Evolutionary conservation across 345 rosid species (phyloP).

Genomic region (Moricandia moricandioides): DNA sequence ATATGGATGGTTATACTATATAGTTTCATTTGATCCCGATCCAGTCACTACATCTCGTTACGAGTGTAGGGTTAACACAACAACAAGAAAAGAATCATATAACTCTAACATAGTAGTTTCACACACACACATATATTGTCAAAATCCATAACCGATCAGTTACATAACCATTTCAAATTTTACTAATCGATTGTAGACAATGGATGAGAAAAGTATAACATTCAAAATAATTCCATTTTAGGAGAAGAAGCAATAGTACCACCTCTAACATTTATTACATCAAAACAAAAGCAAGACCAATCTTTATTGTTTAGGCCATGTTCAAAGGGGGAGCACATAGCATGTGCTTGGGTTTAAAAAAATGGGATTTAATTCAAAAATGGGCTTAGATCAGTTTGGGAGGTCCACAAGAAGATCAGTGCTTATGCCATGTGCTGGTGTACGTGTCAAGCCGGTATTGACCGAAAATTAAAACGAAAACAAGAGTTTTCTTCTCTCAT

Average conservation of each 20-base stretch:
- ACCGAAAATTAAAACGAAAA: too few species aligned
- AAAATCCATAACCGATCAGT: neutral
- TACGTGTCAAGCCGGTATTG: too few species aligned
- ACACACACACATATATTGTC: neutral
- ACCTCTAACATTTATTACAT: slow-evolving; percentile 27
- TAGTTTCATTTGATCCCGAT: neutral
- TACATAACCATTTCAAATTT: neutral
- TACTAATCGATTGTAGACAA: neutral
- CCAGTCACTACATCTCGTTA: neutral
- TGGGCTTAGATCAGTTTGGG: too few species aligned
- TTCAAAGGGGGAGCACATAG: too few species aligned
- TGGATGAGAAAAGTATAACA: neutral
- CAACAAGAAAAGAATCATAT: neutral
- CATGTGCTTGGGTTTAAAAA: too few species aligned
- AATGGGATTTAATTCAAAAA: too few species aligned
- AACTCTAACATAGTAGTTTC: neutral
- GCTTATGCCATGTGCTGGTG: too few species aligned
- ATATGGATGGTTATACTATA: slow-evolving; percentile 1
- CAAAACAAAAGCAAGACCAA: slow-evolving; percentile 31
- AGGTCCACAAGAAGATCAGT: too few species aligned
- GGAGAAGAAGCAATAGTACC: neutral
- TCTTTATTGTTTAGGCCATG: neutral
- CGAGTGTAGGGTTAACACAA: neutral
- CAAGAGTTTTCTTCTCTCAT: too few species aligned
- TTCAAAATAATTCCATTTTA: neutral